phyloP scores from a whole-genome alignment of 192 early-diverging fungal species.

The Backusella circina region DNA sequence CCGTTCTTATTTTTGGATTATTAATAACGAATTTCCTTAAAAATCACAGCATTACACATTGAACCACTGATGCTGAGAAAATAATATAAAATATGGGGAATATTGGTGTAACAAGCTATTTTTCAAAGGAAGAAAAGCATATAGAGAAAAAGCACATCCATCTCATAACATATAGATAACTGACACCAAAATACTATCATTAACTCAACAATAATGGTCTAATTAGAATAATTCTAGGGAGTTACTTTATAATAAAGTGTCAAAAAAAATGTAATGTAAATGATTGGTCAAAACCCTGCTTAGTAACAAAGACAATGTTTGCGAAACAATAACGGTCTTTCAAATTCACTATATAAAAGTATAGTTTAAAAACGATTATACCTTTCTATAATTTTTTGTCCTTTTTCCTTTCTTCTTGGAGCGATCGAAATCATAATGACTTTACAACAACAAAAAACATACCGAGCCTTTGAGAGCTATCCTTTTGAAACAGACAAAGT shows the following conservation, averaged over 20 bases:
- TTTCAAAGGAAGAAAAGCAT: too few relatives aligned
- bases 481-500: constrained; percentile 9
- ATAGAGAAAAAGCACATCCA: not conserved
- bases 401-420: not conserved
- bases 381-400: not conserved
- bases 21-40: too few relatives aligned
- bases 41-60: too few relatives aligned
- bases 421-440: not conserved
- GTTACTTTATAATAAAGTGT: not conserved
- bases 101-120: not conserved
- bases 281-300: not conserved
- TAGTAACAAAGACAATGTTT: not conserved
- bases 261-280: not conserved
- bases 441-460: not conserved
- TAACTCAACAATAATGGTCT: not conserved
- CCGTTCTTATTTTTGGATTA: too few relatives aligned
- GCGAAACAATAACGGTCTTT: not conserved
- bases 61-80: not conserved
- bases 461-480: constrained; percentile 16
- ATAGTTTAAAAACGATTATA: constrained; percentile 1
- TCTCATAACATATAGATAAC: not conserved
- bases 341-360: not conserved
- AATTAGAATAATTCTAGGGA: not conserved
- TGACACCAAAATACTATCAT: not conserved
- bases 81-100: not conserved